Base-by-base conservation (phyloP, 495 filamentous ascomycete genomes). In the Xylaria cubensis region DNA sequence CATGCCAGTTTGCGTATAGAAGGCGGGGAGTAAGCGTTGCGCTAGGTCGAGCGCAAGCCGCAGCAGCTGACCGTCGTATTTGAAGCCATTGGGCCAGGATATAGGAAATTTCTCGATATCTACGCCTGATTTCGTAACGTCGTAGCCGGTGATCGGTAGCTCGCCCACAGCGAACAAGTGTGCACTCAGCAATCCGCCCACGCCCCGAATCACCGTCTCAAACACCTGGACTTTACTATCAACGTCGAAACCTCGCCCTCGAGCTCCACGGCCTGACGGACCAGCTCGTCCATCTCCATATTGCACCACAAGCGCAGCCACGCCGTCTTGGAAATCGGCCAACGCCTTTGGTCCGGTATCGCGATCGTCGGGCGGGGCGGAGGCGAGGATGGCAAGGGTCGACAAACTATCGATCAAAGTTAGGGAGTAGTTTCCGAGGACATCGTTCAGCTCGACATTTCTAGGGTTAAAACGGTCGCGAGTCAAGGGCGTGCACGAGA, bases 201-300 rank as follows among this genome's bases (percentile, higher is more conserved):
- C 87, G 36, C 95, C 95, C 73, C 96, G 87, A 78, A 99, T 99
- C 12, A 97, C 94, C 2, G 94, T 97, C 81, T 99, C 96, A 78
- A 99, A 99, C 44, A 99, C 93, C 82, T 99, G 94, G 10, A 99
- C 96, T 81, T 98, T 98, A 80, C 94, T 97, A 81, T 99, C 95
- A 51, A 98, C 85, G 82, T 99, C 94, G 73, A 98, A 99, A 3
- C 94, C 96, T 44, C 92, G 87, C n/a, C 87, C 89, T 72, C 93
- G 86, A 73, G 88, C 85, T 10, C 95, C 95, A 76, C 88, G 85
- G 48, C 92, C 93, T 29, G 85, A 86, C 56, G 89, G 88, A 10
- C 93, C 91, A 32, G 87, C 81, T 8, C 87, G 89, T 3, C 93
- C 94, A 81, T 97, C 94, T 21, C 96, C 96, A 79, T 97, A 98